phyloP scores from a whole-genome alignment of 768 basidiomycete species.

The Terana coerulea region DNA sequence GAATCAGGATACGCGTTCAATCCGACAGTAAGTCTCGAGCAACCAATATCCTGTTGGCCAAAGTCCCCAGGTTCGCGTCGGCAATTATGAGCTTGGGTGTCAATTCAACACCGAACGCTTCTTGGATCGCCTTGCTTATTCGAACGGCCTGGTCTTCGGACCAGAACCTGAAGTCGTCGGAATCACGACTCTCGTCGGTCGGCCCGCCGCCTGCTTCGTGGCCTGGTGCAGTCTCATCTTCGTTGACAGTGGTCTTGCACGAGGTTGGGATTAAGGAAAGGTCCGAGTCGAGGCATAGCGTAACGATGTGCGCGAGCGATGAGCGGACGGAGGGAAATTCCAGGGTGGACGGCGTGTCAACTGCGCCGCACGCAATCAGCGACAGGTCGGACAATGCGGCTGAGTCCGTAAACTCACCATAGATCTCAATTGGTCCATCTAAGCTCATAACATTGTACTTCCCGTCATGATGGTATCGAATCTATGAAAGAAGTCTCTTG shows the following conservation, averaged over 20 bases:
- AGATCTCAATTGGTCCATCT: conserved; percentile 85
- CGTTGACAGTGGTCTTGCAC: conserved; percentile 45
- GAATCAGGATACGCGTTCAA: conserved; percentile 17
- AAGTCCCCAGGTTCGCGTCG: conserved; percentile 84
- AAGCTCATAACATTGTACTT: conserved; percentile 94
- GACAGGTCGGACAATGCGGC: not conserved
- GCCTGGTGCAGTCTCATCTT: conserved; percentile 74
- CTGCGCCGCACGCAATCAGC: conserved; percentile 33
- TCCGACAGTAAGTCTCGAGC: conserved; percentile 40
- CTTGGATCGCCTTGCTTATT: conserved; percentile 74
- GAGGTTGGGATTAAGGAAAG: conserved; percentile 74
- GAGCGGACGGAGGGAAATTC: conserved; percentile 64
- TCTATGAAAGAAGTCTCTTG: conserved; percentile 37
- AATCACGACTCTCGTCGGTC: conserved; percentile 56
- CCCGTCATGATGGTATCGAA: conserved; percentile 93
- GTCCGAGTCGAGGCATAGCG: conserved; percentile 84
- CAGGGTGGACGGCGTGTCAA: conserved; percentile 61
- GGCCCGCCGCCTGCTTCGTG: conserved; percentile 60
- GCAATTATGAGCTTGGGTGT: conserved; percentile 88
- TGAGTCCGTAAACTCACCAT: conserved; percentile 50
- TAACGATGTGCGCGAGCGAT: conserved; percentile 72
- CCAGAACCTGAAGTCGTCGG: conserved; percentile 96
- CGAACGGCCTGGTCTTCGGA: conserved; percentile 85
- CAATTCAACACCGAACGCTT: conserved; percentile 86
- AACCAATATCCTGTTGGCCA: conserved; percentile 80